These are phyloP conservation scores for Starmera stellimalicola DNA, from an alignment of 1,139 yeast species.

Conservation along the genomic window DNA sequence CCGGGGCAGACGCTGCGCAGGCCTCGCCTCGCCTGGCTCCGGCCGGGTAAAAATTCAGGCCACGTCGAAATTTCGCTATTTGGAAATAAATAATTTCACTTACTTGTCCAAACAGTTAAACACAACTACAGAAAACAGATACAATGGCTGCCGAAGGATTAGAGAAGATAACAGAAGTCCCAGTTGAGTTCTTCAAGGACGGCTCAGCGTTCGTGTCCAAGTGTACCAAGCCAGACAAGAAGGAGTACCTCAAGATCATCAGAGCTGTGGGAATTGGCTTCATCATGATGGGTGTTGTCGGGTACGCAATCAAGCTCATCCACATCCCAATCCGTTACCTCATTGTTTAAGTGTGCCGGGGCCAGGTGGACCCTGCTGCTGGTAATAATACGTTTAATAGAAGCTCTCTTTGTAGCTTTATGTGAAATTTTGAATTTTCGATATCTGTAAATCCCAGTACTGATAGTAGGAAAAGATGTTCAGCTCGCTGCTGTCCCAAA, in stretches of 20 bases:
- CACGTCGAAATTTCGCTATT: constrained; percentile 4
- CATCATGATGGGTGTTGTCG: constrained; percentile 95
- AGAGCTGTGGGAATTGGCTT: constrained; percentile 97
- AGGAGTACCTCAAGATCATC: constrained; percentile 80
- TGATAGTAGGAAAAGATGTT: constrained; percentile 5
- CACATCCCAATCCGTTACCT: constrained; percentile 97
- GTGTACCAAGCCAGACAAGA: constrained; percentile 87
- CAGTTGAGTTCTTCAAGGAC: constrained; percentile 84
- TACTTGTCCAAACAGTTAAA: not conserved
- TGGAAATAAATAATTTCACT: not conserved
- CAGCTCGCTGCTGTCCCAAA: constrained; percentile 11
- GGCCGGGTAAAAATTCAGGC: constrained; percentile 1
- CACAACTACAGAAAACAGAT: not conserved
- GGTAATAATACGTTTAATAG: no score
- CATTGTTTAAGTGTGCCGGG: constrained; percentile 52
- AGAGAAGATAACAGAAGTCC: constrained; percentile 82
- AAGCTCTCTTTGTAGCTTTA: no score
- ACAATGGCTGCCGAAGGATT: constrained; percentile 53
- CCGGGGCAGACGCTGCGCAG: no score
- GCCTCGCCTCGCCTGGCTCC: no score
- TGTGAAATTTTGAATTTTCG: no score
- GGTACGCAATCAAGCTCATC: constrained; percentile 87
- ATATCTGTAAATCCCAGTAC: no score
- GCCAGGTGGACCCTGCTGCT: constrained; percentile 2
- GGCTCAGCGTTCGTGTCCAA: constrained; percentile 81